Conservation (phyloP, 2,329 filamentous ascomycete genomes). For the Aureobasidium mangrovei region DNA sequence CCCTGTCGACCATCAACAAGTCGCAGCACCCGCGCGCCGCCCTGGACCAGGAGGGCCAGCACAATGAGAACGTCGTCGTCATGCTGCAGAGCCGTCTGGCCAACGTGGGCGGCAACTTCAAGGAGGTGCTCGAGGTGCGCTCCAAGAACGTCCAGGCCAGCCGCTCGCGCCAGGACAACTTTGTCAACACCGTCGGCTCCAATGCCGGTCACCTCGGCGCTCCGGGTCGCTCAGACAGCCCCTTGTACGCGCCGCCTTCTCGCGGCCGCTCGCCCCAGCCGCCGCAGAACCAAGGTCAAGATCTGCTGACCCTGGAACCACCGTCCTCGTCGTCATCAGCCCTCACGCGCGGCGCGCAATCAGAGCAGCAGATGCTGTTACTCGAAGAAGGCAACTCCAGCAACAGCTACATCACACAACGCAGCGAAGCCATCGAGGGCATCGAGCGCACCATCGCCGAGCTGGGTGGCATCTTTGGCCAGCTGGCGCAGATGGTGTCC, state of each 20-base stretch:
- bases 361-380: slow-evolving; percentile 70
- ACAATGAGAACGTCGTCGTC: slow-evolving; percentile 95
- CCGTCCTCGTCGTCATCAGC: slow-evolving; percentile 37
- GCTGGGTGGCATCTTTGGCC: slow-evolving; percentile 84
- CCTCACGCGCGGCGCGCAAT: slow-evolving; percentile 45
- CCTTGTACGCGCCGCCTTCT: slow-evolving; percentile 33
- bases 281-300: slow-evolving; percentile 37
- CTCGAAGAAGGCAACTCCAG: slow-evolving; percentile 88
- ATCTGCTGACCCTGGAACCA: slow-evolving; percentile 77
- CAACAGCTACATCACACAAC: slow-evolving; percentile 85
- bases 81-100: slow-evolving; percentile 85
- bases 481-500: slow-evolving; percentile 91
- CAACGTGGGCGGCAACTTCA: slow-evolving; percentile 91
- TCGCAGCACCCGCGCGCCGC: slow-evolving; percentile 53
- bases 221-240: slow-evolving; percentile 35
- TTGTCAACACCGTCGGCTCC: slow-evolving; percentile 74
- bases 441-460: slow-evolving; percentile 95
- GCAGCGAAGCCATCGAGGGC: slow-evolving; percentile 90
- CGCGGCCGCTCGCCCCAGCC: slow-evolving; percentile 17
- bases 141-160: slow-evolving; percentile 98
- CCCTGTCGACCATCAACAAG: slow-evolving; percentile 67
- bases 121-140: slow-evolving; percentile 89
- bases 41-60: slow-evolving; percentile 75
- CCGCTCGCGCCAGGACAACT: slow-evolving; percentile 86
- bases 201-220: slow-evolving; percentile 40